Percentiles rank a stretch among this genome's conserved stretches.
These are phyloP conservation scores for Pleurotus cornucopiae DNA, from an alignment of 768 basidiomycete species.

Conservation along the genomic window DNA sequence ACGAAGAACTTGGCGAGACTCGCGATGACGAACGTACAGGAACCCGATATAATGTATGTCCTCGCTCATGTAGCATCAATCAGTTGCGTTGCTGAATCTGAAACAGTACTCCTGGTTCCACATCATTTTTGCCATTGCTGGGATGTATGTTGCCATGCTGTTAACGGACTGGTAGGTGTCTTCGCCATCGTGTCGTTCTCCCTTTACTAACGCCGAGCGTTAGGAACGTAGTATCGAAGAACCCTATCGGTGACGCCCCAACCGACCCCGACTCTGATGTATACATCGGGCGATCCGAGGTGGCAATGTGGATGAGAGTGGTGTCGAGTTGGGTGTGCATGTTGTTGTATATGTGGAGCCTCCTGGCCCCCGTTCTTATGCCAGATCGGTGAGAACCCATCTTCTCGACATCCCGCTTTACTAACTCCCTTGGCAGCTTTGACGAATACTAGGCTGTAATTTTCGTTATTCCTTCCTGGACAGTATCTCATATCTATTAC, in stretches of 20 bases:
- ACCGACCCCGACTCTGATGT: slow-evolving; percentile 63
- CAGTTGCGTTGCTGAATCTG: background rate
- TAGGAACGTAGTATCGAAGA: slow-evolving; percentile 74
- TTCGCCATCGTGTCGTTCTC: slow-evolving; percentile 4
- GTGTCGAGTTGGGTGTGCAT: slow-evolving; percentile 96
- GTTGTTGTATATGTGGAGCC: slow-evolving; percentile 79
- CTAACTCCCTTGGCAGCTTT: background rate
- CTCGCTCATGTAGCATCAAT: background rate
- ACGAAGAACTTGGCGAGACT: slow-evolving; percentile 68
- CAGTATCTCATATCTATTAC: background rate
- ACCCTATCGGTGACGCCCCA: slow-evolving; percentile 35
- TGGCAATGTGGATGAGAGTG: slow-evolving; percentile 99
- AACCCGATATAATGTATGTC: slow-evolving; percentile 87
- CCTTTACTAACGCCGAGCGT: background rate
- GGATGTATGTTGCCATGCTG: slow-evolving; percentile 98
- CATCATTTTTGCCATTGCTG: slow-evolving; percentile 89
- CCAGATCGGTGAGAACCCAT: slow-evolving; percentile 72
- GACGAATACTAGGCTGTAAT: background rate
- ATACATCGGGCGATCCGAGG: slow-evolving; percentile 91
- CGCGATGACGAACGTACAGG: slow-evolving; percentile 92
- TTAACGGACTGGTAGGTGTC: slow-evolving; percentile 89
- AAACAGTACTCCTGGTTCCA: slow-evolving; percentile 97
- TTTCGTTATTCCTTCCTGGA: background rate
- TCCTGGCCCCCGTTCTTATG: slow-evolving; percentile 84
- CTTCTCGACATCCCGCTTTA: background rate